Conservation (phyloP, 495 filamentous ascomycete species). For the Hypoxylon fragiforme region DNA sequence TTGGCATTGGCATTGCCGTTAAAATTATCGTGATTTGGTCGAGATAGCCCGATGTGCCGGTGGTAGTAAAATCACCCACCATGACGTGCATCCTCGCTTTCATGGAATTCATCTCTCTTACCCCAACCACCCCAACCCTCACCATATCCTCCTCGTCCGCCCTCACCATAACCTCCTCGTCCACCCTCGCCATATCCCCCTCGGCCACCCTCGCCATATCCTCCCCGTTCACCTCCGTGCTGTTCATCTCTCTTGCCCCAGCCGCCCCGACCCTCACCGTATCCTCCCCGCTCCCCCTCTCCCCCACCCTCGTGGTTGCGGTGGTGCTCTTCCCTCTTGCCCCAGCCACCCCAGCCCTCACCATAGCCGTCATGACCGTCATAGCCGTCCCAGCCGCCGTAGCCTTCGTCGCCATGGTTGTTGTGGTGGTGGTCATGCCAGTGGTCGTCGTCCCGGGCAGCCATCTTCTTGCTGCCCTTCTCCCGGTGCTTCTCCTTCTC, state of each 20-base stretch:
- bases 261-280: too few relatives aligned
- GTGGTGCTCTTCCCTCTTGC: neutral
- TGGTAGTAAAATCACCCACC: neutral
- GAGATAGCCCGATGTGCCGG: neutral
- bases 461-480: too few relatives aligned
- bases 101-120: neutral
- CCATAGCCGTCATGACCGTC: neutral
- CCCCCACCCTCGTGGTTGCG: neutral
- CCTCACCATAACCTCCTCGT: too few relatives aligned
- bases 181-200: neutral
- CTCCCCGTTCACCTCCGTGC: neutral
- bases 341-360: neutral
- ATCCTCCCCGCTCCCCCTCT: neutral
- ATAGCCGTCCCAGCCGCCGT: neutral
- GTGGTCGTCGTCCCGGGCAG: too few relatives aligned
- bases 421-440: too few relatives aligned
- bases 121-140: too few relatives aligned
- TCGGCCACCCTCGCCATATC: neutral
- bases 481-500: neutral
- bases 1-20: too few relatives aligned
- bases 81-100: too few relatives aligned
- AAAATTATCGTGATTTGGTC: neutral
- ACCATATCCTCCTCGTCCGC: neutral
- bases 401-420: neutral
- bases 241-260: conserved; percentile 2